These are phyloP conservation scores for Adiantum capillusveneris DNA, from an alignment of 75 land plant species.

Conservation along the genomic window DNA sequence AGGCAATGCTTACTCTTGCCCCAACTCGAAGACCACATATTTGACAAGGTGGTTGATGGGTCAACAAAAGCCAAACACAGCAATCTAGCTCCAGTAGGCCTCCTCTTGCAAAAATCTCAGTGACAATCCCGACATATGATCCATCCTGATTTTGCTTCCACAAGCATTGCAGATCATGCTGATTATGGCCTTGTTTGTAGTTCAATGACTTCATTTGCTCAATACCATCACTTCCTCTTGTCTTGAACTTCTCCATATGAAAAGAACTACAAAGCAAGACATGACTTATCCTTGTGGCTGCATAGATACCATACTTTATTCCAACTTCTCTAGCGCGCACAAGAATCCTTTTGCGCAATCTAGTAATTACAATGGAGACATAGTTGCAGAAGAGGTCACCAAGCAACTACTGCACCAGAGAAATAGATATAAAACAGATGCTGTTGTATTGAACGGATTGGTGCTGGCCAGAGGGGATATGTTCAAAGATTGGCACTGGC, in stretches of 20 bases:
- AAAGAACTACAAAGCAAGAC: conserved; percentile 10
- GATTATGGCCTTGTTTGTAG: not conserved
- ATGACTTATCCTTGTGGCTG: conserved; percentile 33
- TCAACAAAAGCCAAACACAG: conserved; percentile 57
- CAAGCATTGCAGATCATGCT: not conserved
- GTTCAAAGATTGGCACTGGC: too few relatives aligned
- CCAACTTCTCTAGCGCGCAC: conserved; percentile 37
- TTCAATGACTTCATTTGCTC: not conserved
- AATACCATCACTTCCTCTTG: not conserved
- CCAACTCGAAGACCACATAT: conserved; percentile 63
- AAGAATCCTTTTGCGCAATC: conserved; percentile 59
- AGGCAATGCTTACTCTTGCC: conserved; percentile 69
- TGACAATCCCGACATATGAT: conserved; percentile 46
- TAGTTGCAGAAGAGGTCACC: conserved; percentile 48
- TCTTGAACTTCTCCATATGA: too few relatives aligned
- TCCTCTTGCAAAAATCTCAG: conserved; percentile 51
- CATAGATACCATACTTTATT: conserved; percentile 38
- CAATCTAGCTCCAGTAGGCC: conserved; percentile 58
- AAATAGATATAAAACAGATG: conserved; percentile 37
- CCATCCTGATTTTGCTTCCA: conserved; percentile 17
- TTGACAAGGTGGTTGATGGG: conserved; percentile 26
- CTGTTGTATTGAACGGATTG: too few relatives aligned
- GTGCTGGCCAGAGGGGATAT: too few relatives aligned
- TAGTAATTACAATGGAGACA: conserved; percentile 34
- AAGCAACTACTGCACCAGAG: conserved; percentile 38